phyloP scores from a whole-genome alignment of 768 basidiomycete genomes.

The Scleroderma bovista region DNA sequence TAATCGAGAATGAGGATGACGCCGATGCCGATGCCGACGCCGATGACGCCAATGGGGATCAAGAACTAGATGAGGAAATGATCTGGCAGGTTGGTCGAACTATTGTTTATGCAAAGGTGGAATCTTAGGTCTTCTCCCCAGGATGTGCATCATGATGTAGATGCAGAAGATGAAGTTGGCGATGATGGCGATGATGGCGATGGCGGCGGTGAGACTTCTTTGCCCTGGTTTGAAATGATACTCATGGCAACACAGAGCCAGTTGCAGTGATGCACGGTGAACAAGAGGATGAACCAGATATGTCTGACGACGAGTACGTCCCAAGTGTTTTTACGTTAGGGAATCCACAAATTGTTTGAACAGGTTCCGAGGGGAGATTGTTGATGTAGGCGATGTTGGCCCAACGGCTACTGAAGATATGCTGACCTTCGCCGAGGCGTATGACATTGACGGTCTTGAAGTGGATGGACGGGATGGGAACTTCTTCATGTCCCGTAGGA shows the following conservation, averaged over 20 bases:
- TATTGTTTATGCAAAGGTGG: constrained; percentile 8
- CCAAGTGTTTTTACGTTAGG: constrained; percentile 4
- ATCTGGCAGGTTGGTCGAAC: constrained; percentile 48
- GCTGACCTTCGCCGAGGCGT: constrained; percentile 51
- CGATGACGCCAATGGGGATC: constrained; percentile 45
- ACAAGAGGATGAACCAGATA: constrained; percentile 56
- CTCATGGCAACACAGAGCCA: constrained; percentile 29
- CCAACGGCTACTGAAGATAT: constrained; percentile 39
- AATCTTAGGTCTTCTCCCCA: constrained; percentile 17
- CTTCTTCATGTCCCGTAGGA: constrained; percentile 49
- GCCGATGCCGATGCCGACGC: constrained; percentile 40
- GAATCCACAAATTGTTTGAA: constrained; percentile 11
- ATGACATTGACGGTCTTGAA: constrained; percentile 40
- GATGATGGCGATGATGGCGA: constrained; percentile 42
- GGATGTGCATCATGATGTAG: constrained; percentile 53
- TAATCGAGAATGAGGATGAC: constrained; percentile 56
- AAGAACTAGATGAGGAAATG: constrained; percentile 46
- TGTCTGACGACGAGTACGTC: constrained; percentile 61
- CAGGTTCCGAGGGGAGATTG: constrained; percentile 37
- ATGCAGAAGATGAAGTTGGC: constrained; percentile 56
- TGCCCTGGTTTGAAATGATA: neutral
- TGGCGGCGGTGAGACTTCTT: constrained; percentile 13
- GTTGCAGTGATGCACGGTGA: constrained; percentile 60
- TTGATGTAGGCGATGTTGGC: constrained; percentile 30
- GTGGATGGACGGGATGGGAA: constrained; percentile 38